phyloP scores from a whole-genome alignment of 768 basidiomycete genomes.

The Lentinula detonsa region DNA sequence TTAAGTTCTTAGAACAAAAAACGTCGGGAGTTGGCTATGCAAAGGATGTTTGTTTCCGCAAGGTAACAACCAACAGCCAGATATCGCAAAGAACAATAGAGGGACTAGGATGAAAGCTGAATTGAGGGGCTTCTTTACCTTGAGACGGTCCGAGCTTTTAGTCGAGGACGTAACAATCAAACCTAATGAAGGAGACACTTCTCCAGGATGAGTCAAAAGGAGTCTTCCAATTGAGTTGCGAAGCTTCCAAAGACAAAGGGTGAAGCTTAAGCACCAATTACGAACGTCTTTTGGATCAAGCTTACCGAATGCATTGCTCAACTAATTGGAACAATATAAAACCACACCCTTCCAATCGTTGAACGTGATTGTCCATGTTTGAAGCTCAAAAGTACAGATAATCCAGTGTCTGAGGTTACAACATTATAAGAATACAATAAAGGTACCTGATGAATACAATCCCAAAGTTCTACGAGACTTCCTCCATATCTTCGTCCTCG shows the following conservation, averaged over 20 bases:
- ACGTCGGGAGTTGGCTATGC: background rate
- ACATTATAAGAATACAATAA: conserved; percentile 4
- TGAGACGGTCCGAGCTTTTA: background rate
- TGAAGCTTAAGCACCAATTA: background rate
- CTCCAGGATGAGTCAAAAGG: background rate
- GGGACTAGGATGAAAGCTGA: background rate
- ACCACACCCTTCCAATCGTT: background rate
- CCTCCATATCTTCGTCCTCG: conserved; percentile 64
- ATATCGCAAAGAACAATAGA: background rate
- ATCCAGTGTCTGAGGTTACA: background rate
- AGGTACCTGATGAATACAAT: background rate
- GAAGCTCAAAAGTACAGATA: background rate
- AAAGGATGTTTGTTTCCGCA: background rate
- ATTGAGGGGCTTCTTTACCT: background rate
- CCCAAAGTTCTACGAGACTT: conserved; percentile 45
- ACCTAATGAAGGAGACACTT: background rate
- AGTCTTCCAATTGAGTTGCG: background rate
- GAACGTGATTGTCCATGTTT: too few species aligned
- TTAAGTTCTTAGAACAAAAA: background rate
- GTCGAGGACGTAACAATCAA: background rate
- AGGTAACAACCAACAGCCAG: background rate
- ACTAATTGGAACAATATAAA: too few species aligned
- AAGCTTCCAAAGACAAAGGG: background rate
- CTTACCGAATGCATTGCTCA: background rate
- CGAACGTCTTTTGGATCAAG: background rate